Base-by-base conservation (phyloP, 176 grass and related monocot genomes). In the Raddia distichophylla region DNA sequence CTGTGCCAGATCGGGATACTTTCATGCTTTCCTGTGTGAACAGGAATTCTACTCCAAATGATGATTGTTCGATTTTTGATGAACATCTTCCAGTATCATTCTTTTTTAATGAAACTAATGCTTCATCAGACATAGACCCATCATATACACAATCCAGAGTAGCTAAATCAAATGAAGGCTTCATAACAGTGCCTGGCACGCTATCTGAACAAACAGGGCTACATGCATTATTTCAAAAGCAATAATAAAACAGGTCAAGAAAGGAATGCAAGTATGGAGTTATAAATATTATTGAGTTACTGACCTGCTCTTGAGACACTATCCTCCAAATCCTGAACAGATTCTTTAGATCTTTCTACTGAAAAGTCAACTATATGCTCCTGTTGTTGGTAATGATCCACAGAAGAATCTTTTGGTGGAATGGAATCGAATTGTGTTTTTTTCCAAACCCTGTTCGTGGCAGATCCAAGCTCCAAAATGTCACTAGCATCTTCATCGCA, bases 21-120 rank as follows among this genome's bases (percentile, higher is more conserved):
- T 65, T 42, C 2, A 42, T 77, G 32, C 45, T 72, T 71, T 50
- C 77, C 64, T 50, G 19, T 10, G 7, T 64, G 57, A 33, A 76
- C 49, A 64, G 60, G 44, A 33, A 64, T 7, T 71, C 71, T 75
- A 77, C 42, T 1, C 53, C 82, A 75, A 80, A 33, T 27, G 84
- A 10, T 75, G 79, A 77, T 57, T 58, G 48, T 32, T 56, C 71
- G 16, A 60, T 15, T 60, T 67, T 77, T 78, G 73, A 63, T 73
- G 83, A 74, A 46, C 68, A 54, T 50, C 51, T 76, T 90, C 47
- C 87, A 80, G 63, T 55, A 64, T 48, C 69, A 46, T 78, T 64
- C 45, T 85, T 71, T 8, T 85, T 71, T 8, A 20, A 44, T 35
- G 15, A 78, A 51, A 11, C 3, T 9, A n/a, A 22, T 17, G 47